Conservation (phyloP, 106 monocot genomes). For the Dendrobium chrysotoxum region DNA sequence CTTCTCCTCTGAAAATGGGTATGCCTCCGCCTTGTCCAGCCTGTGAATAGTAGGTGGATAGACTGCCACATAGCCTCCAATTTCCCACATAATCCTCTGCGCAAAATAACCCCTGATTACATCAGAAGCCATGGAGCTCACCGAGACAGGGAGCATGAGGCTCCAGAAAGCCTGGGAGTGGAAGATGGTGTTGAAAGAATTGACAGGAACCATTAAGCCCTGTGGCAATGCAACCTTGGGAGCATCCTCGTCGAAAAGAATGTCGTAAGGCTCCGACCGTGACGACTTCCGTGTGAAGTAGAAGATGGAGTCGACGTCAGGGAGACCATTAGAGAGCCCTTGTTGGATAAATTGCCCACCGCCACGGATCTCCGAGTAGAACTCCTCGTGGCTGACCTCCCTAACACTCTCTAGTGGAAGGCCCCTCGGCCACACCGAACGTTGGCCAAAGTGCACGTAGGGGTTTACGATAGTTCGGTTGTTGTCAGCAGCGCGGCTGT, state of each 20-base stretch:
- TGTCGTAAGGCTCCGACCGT: slow-evolving; percentile 24
- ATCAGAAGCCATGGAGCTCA: slow-evolving; percentile 54
- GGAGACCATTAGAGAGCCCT: slow-evolving; percentile 53
- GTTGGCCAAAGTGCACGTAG: slow-evolving; percentile 57
- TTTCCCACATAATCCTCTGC: slow-evolving; percentile 55
- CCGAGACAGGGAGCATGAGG: slow-evolving; percentile 37
- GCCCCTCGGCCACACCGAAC: slow-evolving; percentile 54
- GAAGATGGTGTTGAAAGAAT: slow-evolving; percentile 50
- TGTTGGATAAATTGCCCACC: slow-evolving; percentile 57
- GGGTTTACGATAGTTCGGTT: slow-evolving; percentile 50
- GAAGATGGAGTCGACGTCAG: slow-evolving; percentile 51
- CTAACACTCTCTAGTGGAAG: slow-evolving; percentile 42
- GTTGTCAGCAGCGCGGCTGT: slow-evolving; percentile 27
- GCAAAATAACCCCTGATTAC: slow-evolving; percentile 47
- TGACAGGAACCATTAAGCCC: slow-evolving; percentile 42
- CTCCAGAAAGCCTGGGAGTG: slow-evolving; percentile 53
- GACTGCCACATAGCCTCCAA: slow-evolving; percentile 43
- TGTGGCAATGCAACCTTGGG: slow-evolving; percentile 16
- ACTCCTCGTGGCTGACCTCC: slow-evolving; percentile 34
- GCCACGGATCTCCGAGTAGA: slow-evolving; percentile 43
- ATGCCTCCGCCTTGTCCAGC: slow-evolving; percentile 20
- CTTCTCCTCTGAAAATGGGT: slow-evolving; percentile 54
- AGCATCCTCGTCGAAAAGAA: slow-evolving; percentile 38
- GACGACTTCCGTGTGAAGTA: slow-evolving; percentile 54
- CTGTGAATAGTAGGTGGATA: slow-evolving; percentile 44